Conservation (phyloP, 345 rosid species). For the Salix exigua region DNA sequence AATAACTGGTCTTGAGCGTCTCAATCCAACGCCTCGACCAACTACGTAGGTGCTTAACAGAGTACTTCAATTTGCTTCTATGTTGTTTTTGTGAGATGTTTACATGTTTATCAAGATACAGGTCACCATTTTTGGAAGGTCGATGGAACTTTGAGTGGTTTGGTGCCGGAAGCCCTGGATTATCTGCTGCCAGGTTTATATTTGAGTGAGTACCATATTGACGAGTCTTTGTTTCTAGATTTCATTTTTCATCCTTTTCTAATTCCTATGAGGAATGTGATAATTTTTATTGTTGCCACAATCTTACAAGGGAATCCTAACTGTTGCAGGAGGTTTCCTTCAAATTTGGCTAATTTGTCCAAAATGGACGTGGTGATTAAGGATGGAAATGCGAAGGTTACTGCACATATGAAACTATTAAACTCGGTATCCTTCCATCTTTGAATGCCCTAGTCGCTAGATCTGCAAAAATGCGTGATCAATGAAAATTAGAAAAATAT, state of each 20-base stretch:
- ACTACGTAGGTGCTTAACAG: slow-evolving; percentile 60
- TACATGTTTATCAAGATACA: slow-evolving; percentile 55
- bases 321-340: slow-evolving; percentile 69
- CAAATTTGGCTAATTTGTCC: slow-evolving; percentile 63
- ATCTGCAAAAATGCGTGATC: background rate
- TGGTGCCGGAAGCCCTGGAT: slow-evolving; percentile 72
- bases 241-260: background rate
- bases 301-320: background rate
- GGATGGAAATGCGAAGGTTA: slow-evolving; percentile 56
- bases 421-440: slow-evolving; percentile 46
- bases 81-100: slow-evolving; percentile 15
- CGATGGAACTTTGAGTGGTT: slow-evolving; percentile 96
- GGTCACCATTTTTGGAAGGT: slow-evolving; percentile 94
- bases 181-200: slow-evolving; percentile 61
- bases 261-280: background rate
- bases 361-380: slow-evolving; percentile 66
- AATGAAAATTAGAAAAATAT: background rate
- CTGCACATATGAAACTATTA: slow-evolving; percentile 60
- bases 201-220: slow-evolving; percentile 49
- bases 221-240: background rate
- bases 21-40: slow-evolving; percentile 86
- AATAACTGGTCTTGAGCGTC: slow-evolving; percentile 79
- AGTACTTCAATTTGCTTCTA: background rate
- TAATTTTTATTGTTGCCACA: background rate
- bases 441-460: background rate